phyloP scores from a whole-genome alignment of 768 basidiomycete species.

The Rhizopogon sp. region DNA sequence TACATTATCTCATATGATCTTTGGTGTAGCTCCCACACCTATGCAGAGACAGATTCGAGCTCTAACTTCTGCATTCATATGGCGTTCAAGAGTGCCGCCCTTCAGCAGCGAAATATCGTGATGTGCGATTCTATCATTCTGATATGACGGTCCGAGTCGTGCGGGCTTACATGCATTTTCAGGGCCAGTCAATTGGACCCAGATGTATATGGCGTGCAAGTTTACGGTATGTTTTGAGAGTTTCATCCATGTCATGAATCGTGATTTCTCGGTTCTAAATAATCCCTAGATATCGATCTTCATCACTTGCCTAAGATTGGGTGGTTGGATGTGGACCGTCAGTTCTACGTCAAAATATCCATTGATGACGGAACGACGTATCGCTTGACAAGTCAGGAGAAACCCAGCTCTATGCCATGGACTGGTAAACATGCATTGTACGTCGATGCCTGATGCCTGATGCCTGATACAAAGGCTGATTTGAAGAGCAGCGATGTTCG shows the following conservation, averaged over 20 bases:
- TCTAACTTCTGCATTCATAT: not conserved
- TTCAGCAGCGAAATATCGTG: not conserved
- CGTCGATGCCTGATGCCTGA: not conserved
- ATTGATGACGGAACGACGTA: not conserved
- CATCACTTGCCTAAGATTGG: conserved; percentile 3
- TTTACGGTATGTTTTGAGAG: not conserved
- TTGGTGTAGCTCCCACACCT: not conserved
- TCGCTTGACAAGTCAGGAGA: not conserved
- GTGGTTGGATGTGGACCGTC: not conserved
- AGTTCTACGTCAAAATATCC: not conserved
- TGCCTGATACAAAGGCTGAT: not conserved
- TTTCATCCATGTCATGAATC: not conserved
- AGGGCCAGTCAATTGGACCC: not conserved
- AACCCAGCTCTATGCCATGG: not conserved
- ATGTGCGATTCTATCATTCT: not conserved
- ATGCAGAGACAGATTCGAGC: not conserved
- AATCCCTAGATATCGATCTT: not conserved
- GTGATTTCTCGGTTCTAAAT: not conserved
- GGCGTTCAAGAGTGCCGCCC: not conserved
- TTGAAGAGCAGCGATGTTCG: not conserved
- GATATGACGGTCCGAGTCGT: too few species aligned
- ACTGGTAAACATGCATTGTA: not conserved
- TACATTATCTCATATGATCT: not conserved
- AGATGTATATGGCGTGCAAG: not conserved
- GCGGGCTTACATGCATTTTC: not conserved